Base-by-base conservation (phyloP, 2,329 filamentous ascomycete genomes). In the Cadophora sp. region DNA sequence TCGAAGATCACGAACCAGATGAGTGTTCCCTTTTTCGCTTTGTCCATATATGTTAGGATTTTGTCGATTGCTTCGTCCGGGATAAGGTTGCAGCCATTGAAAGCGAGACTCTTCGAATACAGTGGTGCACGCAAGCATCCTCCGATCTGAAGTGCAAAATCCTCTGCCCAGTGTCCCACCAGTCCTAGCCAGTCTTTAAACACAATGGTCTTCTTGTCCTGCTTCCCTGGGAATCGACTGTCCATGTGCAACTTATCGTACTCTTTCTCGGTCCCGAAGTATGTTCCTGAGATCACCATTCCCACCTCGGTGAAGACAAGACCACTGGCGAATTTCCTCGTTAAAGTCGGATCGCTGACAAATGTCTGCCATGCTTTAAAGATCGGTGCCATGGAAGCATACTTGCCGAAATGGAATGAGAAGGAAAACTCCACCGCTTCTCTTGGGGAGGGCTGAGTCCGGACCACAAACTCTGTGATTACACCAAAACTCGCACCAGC, bases 1-100 rank as follows among this genome's bases (percentile, higher is more conserved):
- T 90, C 86, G 73, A 90, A 91, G 53, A 90, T 88, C 66, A 89
- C 79, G 73, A 86, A 86, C 87, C 88, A 90, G 2, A 87, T 70
- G 1, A 84, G 76, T 0, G 85, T 87, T 2, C 83, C 86, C 67
- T 83, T 83, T 62, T 83, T 75, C 0, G 81, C 76, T 0, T 74
- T 72, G 66, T 87, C 84, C 50, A 90, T 77, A 75, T 86, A 89
- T 2, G 80, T 67, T 74, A 91, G 87, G 3, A 91, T 72, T 0
- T 80, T 75, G 16, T 82, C 79, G 53, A 89, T 82, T 5, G 79
- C 79, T 0, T 80, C 74, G 1, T 80, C 76, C 0, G 82, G 76
- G 4, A 89, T 82, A 0, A 86, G 73, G 40, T 60, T 48, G 22
- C 65, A 68, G 5, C 63, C 68, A 55, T 68, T 68, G 61, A 70